phyloP scores from a whole-genome alignment of 2,329 filamentous ascomycete genomes.

The Aspergillus eucalypticola region DNA sequence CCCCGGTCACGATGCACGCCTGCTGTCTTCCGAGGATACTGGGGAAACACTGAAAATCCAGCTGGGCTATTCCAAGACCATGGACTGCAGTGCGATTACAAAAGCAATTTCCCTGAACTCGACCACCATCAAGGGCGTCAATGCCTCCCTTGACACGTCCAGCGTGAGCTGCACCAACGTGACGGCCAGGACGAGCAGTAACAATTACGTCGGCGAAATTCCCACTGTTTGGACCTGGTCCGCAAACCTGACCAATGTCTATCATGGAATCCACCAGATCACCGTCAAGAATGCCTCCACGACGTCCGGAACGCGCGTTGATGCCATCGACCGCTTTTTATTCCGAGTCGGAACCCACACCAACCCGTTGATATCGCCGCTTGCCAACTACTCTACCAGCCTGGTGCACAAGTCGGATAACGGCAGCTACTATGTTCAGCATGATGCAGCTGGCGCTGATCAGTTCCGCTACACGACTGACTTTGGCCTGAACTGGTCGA shows the following conservation, averaged over 20 bases:
- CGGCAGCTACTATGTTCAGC: constrained; percentile 52
- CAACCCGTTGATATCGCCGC: constrained; percentile 62
- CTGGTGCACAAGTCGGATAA: constrained; percentile 50
- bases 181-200: constrained; percentile 25
- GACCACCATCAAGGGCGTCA: constrained; percentile 48
- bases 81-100: constrained; percentile 59
- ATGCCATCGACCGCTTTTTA: constrained; percentile 58
- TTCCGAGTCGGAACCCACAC: constrained; percentile 58
- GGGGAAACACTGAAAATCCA: constrained; percentile 51
- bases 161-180: constrained; percentile 49
- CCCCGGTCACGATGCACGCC: constrained; percentile 61
- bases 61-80: constrained; percentile 59
- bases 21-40: constrained; percentile 50
- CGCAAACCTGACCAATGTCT: constrained; percentile 55
- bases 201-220: constrained; percentile 51
- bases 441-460: constrained; percentile 62
- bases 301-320: constrained; percentile 47
- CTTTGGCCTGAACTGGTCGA: constrained; percentile 59
- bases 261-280: constrained; percentile 60
- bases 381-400: constrained; percentile 58
- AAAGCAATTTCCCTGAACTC: constrained; percentile 54
- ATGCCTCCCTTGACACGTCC: constrained; percentile 44
- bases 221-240: constrained; percentile 55
- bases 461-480: constrained; percentile 62
- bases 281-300: constrained; percentile 56